These are phyloP conservation scores for Hyaloscypha bicolor DNA, from an alignment of 495 filamentous ascomycete genomes.

Conservation along the genomic window DNA sequence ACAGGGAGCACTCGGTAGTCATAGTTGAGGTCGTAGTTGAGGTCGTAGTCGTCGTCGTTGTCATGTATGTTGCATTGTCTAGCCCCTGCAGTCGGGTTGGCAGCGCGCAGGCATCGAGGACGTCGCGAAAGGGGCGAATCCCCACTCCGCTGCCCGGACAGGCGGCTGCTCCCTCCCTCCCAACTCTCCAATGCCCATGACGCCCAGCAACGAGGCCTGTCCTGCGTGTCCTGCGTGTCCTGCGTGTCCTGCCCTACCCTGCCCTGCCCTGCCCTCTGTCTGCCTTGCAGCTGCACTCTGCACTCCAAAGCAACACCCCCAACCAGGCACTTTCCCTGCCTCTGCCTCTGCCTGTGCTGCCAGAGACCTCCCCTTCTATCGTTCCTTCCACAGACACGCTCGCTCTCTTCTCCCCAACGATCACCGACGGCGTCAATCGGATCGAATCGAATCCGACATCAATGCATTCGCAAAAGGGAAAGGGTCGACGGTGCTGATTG, in stretches of 20 bases:
- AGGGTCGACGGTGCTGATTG: slow-evolving; percentile 22
- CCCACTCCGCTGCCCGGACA: not conserved
- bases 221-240: too few relatives aligned
- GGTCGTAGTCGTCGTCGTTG: too few relatives aligned
- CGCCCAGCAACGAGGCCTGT: not conserved
- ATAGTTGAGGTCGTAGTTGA: too few relatives aligned
- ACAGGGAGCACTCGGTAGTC: not conserved
- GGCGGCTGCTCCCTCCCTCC: not conserved
- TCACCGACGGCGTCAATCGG: slow-evolving; percentile 7
- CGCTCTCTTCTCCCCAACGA: slow-evolving; percentile 1
- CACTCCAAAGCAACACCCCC: slow-evolving; percentile 9
- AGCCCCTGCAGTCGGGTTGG: not conserved
- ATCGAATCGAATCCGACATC: slow-evolving; percentile 8
- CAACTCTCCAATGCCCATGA: not conserved
- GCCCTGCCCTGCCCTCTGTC: not conserved
- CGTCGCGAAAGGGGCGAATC: not conserved
- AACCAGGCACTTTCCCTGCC: slow-evolving; percentile 12
- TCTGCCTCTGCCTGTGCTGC: not conserved
- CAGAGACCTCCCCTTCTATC: not conserved
- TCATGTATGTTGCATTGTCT: not conserved
- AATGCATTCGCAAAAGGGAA: slow-evolving; percentile 10
- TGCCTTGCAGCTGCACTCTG: slow-evolving; percentile 10
- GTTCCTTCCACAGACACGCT: slow-evolving; percentile 2
- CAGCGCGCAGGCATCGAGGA: not conserved
- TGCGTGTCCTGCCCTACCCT: not conserved